Base-by-base conservation (phyloP, 2,329 filamentous ascomycete genomes). In the Paraphaeosphaeria sporulosa region DNA sequence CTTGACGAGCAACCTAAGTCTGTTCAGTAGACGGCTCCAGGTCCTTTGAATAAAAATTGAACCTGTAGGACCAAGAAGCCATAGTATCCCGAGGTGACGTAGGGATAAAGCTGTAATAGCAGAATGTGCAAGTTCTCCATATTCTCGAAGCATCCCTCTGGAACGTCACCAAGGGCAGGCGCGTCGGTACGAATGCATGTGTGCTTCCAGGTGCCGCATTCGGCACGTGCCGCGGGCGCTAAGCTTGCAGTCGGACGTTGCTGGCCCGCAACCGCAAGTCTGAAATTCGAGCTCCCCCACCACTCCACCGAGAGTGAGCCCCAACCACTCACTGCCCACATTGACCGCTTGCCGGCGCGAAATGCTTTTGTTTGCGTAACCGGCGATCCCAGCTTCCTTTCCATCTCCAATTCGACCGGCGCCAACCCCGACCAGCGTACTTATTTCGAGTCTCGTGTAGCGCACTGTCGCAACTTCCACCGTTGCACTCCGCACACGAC, bases 201-300 rank as follows among this genome's bases (percentile, higher is more conserved):
- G 34, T 42, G 17, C 36, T 4, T 53, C 5, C 25, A 27, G 25
- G 30, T 36, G 43, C 38, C 17, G 19, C 21, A 49, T 10, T 17
- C 13, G 30, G 59, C 59, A 61, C 59, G 59, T 61, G 59, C 56
- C 30, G 25, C 63, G 64, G 66, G 68, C 64, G 67, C 64, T 70
- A 68, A 59, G 64, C n/a, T 32, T 32, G 30, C 30, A 32, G 30
- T 32, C 30, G 30, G 40, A n/a, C 38, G 38, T 64, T 60, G 62
- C 64, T 40, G 44, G 48, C 38, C 46, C 53, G n/a, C 44, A 42
- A 50, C 61, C 46, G 63, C 38, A 32, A 66, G 64, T 65, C 70
- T 44, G 68, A 74, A 74, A 64, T 73, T 72, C 65, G 62, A 71
- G 72, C 71, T 74, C 68, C 71, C 42, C 70, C 72, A 72, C 71